Evolutionary conservation across 2,329 filamentous ascomycete genomes (phyloP).

Genomic region (Epichloe brachyelytri): DNA sequence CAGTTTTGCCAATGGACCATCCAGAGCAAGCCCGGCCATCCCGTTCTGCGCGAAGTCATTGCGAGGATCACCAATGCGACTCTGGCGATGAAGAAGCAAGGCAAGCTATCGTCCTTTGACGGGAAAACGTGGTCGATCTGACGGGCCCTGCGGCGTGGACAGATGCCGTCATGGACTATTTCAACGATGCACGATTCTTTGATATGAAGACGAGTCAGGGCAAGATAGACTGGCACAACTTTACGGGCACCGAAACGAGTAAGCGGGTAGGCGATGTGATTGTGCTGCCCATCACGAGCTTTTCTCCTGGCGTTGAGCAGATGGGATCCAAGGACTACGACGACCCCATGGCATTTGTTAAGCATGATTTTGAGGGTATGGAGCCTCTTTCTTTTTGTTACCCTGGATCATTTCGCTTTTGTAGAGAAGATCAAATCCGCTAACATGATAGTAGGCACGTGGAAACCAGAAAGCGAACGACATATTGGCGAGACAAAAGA

Average conservation of each 20-base stretch:
- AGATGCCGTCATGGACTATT: constrained; percentile 79
- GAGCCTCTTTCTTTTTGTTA: not conserved
- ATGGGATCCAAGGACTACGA: constrained; percentile 85
- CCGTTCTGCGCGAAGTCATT: constrained; percentile 78
- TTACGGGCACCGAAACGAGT: constrained; percentile 70
- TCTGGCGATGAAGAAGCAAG: constrained; percentile 55
- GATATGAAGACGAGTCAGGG: constrained; percentile 58
- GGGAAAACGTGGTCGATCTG: constrained; percentile 78
- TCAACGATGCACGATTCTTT: constrained; percentile 85
- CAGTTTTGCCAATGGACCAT: constrained; percentile 99
- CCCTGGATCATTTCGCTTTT: not conserved
- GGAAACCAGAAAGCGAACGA: constrained; percentile 61
- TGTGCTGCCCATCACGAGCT: constrained; percentile 89
- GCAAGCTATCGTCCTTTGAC: constrained; percentile 44
- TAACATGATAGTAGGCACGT: constrained; percentile 41
- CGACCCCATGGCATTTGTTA: constrained; percentile 93
- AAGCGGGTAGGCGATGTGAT: constrained; percentile 91
- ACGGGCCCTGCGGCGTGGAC: constrained; percentile 94
- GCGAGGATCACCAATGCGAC: constrained; percentile 75
- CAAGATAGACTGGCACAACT: constrained; percentile 74
- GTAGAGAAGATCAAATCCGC: constrained; percentile 8
- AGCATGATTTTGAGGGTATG: constrained; percentile 89
- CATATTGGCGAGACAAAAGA: constrained; percentile 45
- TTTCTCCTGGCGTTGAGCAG: constrained; percentile 85
- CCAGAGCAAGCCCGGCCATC: constrained; percentile 87